Percentiles rank a stretch among this genome's conserved stretches.
Evolutionary conservation across 176 grass and related monocot genomes (phyloP).

Genomic region (Bolboschoenus planiculmis): DNA sequence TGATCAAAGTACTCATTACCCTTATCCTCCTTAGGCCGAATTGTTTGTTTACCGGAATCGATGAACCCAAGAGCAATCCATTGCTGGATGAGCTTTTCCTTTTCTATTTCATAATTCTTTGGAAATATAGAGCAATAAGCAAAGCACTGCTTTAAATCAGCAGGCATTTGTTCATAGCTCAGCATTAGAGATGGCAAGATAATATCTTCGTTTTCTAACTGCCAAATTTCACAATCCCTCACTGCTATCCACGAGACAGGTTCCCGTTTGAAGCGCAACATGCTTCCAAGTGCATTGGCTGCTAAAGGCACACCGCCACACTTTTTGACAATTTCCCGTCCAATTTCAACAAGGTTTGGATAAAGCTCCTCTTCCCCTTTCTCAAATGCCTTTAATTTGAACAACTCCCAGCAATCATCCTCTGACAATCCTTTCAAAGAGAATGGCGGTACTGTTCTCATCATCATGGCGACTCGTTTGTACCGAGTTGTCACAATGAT

Average conservation of each 20-base stretch:
- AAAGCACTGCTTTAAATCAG: conserved; percentile 52
- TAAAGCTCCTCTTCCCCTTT: conserved; percentile 24
- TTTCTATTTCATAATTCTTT: conserved; percentile 39
- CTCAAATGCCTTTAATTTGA: conserved; percentile 48
- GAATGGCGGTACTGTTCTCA: conserved; percentile 28
- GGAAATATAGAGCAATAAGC: conserved; percentile 58
- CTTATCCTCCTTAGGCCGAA: conserved; percentile 20
- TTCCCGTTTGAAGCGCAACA: conserved; percentile 37
- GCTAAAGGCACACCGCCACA: conserved; percentile 49
- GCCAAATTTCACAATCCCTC: conserved; percentile 44
- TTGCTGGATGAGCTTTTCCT: conserved; percentile 46
- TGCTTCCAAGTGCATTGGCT: conserved; percentile 47
- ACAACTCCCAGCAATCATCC: conserved; percentile 49
- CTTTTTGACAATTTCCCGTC: conserved; percentile 38
- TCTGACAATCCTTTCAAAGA: conserved; percentile 29
- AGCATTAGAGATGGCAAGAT: conserved; percentile 50
- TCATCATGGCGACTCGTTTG: conserved; percentile 29
- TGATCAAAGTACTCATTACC: conserved; percentile 44
- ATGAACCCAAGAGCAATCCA: conserved; percentile 62
- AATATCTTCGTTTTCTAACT: conserved; percentile 25
- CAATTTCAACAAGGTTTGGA: conserved; percentile 27
- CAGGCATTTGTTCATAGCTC: conserved; percentile 46
- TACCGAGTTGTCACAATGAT: conserved; percentile 66
- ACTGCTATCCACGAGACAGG: conserved; percentile 41
- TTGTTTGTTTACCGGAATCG: conserved; percentile 5